Evolutionary conservation across 2,329 filamentous ascomycete species (phyloP).

Genomic region (Alternaria sp.): DNA sequence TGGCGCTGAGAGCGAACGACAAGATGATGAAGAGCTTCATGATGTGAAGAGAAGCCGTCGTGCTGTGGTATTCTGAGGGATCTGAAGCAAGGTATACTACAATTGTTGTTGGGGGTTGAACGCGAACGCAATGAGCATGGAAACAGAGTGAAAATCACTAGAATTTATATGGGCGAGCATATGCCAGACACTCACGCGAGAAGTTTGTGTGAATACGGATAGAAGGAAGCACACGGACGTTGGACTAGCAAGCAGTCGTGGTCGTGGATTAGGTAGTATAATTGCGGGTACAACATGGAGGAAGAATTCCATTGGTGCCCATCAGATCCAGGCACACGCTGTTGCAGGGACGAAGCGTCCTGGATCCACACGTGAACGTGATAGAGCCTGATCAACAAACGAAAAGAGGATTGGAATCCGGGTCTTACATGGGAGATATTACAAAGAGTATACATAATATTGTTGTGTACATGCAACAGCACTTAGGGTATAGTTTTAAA

Average conservation of each 20-base stretch:
- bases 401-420: neutral
- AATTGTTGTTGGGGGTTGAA: neutral
- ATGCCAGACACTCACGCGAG: neutral
- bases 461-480: slow-evolving; percentile 8
- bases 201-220: neutral
- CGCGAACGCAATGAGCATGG: neutral
- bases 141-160: neutral
- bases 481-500: slow-evolving; percentile 12
- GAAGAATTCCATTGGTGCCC: neutral
- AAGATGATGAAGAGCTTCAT: slow-evolving; percentile 6
- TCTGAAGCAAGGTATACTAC: neutral
- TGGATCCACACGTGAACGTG: neutral
- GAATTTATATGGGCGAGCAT: neutral
- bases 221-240: neutral
- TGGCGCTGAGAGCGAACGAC: neutral
- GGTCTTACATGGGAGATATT: slow-evolving; percentile 8
- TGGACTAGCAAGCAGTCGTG: slow-evolving; percentile 1
- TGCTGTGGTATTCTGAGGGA: no score
- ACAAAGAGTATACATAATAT: slow-evolving; percentile 10
- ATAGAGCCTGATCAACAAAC: neutral
- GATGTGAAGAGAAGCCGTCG: neutral
- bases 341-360: neutral
- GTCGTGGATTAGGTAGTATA: neutral
- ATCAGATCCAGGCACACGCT: neutral
- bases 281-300: neutral